Evolutionary conservation across 2,329 filamentous ascomycete genomes (phyloP), one percentile per base, ranked within the genome.

Genomic region (Trichoderma sp.): DNA sequence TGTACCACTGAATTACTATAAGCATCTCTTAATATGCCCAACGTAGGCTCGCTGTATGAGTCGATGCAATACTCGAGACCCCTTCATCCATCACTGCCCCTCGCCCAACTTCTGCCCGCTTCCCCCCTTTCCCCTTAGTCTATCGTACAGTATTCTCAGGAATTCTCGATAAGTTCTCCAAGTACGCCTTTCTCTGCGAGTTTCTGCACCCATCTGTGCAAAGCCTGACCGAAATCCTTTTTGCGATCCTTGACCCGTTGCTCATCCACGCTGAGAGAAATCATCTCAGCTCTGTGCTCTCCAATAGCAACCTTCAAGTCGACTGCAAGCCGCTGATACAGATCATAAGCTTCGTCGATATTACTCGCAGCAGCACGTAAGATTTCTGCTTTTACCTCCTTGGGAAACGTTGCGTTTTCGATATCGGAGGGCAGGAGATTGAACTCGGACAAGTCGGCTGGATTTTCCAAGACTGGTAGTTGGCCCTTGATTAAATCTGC

Each of bases 151-250:
- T 17, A 5, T 5, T 36, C 23, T 61, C 7, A 71, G 28, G 62
- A 75, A 30, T 74, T 72, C 15, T 76, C 77, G 12, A 83, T 79
- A 5, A 82, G 62, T 43, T 84, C 81, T 74, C 84, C 82, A 70
- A 96, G 79, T 2, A 88, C 81, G 1, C 88, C 89, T 76, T 91
- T 90, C 72, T 90, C 88, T 1, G 91, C 91, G 71, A 97, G 84
- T 73, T 87, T 88, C 74, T 87, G 86, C 58, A 95, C 80, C 90
- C 93, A 95, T 47, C 81, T 84, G 75, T 92, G 89, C 26, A 95
- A 85, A 0, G 90, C 88, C 1, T 89, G 88, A 0, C 88, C 90
- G 77, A 92, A 93, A 77, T 97, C 92, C 76, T 89, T 86, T 76
- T 87, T 86, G 3, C 90, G 83, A 32, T 85, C 85, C 26, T 82